A percentile compares a stretch with the other conserved stretches of the same genome.
Evolutionary conservation across 371 early-diverging fungal species (phyloP).

Genomic region (Zychaea mexicana): DNA sequence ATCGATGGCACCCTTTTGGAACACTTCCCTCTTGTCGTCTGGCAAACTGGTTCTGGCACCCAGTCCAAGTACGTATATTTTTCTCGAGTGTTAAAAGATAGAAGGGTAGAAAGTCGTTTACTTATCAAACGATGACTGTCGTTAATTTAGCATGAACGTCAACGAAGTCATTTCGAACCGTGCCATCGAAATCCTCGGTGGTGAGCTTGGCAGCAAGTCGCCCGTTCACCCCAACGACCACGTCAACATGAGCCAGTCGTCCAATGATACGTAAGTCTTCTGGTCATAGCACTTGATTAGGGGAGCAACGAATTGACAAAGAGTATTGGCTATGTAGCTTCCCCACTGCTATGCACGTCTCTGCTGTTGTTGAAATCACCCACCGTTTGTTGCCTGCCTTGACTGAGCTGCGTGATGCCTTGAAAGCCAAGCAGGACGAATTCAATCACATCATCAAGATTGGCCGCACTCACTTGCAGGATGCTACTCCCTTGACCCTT

Average conservation of each 20-base stretch:
- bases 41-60: slow-evolving; percentile 98
- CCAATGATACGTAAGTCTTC: slow-evolving; percentile 82
- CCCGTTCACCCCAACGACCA: slow-evolving; percentile 98
- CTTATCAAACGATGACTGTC: neutral
- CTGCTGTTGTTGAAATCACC: slow-evolving; percentile 84
- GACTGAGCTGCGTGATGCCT: slow-evolving; percentile 69
- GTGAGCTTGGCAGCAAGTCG: slow-evolving; percentile 84
- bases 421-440: slow-evolving; percentile 73
- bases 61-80: slow-evolving; percentile 73
- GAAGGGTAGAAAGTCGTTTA: neutral
- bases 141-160: slow-evolving; percentile 28
- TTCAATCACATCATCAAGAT: slow-evolving; percentile 93
- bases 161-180: slow-evolving; percentile 90
- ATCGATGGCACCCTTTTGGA: slow-evolving; percentile 85
- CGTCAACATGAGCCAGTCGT: slow-evolving; percentile 96
- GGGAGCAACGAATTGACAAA: neutral
- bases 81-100: neutral
- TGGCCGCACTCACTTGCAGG: slow-evolving; percentile 93
- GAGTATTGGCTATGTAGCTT: slow-evolving; percentile 48
- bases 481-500: slow-evolving; percentile 96
- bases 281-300: neutral
- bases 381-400: slow-evolving; percentile 81
- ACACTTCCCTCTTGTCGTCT: slow-evolving; percentile 95
- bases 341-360: slow-evolving; percentile 98
- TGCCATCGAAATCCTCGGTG: slow-evolving; percentile 93